Conservation (phyloP, 108 stramenopile species). For the Fistulifera solaris region DNA sequence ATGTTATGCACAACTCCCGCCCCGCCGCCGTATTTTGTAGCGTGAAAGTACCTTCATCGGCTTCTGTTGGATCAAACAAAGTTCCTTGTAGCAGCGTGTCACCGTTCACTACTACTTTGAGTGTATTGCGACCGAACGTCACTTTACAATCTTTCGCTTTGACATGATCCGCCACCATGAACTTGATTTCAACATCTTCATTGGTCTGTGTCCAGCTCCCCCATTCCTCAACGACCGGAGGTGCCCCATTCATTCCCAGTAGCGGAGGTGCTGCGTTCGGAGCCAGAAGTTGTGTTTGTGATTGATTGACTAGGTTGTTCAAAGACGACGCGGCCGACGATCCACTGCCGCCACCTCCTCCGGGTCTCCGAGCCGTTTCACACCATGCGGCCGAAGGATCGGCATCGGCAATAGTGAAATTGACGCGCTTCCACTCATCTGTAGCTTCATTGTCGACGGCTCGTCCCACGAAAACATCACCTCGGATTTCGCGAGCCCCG, state of each 20-base stretch:
- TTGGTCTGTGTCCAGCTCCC: slow-evolving; percentile 54
- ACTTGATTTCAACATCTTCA: slow-evolving; percentile 69
- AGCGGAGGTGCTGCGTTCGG: background rate
- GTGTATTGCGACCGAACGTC: slow-evolving; percentile 31
- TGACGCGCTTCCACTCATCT: slow-evolving; percentile 64
- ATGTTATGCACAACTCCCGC: slow-evolving; percentile 45
- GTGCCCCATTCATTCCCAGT: slow-evolving; percentile 15
- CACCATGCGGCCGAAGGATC: slow-evolving; percentile 38
- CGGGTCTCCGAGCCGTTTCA: slow-evolving; percentile 28
- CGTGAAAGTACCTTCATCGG: slow-evolving; percentile 58
- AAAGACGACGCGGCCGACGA: slow-evolving; percentile 20
- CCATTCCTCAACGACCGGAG: slow-evolving; percentile 20
- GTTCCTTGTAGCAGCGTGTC: slow-evolving; percentile 29
- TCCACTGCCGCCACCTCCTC: slow-evolving; percentile 52
- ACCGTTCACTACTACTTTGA: slow-evolving; percentile 53
- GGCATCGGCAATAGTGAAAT: slow-evolving; percentile 43
- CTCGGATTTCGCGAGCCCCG: slow-evolving; percentile 39
- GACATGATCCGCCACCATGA: slow-evolving; percentile 34
- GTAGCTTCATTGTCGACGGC: slow-evolving; percentile 55
- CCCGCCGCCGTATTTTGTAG: slow-evolving; percentile 37
- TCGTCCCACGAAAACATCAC: slow-evolving; percentile 71
- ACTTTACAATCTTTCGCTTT: slow-evolving; percentile 59
- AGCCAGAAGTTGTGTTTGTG: slow-evolving; percentile 1
- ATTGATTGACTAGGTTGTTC: slow-evolving; percentile 18
- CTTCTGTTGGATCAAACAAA: slow-evolving; percentile 34